Conservation (phyloP, 2,329 filamentous ascomycete genomes). For the Neocatenulostroma microsporum region DNA sequence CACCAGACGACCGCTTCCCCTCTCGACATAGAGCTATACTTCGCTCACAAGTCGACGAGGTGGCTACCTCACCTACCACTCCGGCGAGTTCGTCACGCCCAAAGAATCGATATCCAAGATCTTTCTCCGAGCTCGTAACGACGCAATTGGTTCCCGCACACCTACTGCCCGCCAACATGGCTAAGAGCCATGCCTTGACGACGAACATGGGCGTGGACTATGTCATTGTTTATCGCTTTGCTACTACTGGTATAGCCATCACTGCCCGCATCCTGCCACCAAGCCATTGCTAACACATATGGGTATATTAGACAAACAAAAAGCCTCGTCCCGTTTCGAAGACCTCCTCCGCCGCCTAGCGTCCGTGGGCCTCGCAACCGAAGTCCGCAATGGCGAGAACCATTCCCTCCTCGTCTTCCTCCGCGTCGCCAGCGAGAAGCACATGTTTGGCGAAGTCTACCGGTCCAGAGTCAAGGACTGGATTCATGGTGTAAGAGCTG, state of each 20-base stretch:
- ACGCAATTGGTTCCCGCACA: slow-evolving; percentile 18
- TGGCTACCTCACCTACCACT: too few relatives aligned
- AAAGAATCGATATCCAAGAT: slow-evolving; percentile 6
- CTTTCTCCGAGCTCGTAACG: slow-evolving; percentile 24
- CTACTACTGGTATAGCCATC: slow-evolving; percentile 56
- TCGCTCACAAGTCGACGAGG: too few relatives aligned
- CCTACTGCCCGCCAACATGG: slow-evolving; percentile 23
- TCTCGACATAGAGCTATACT: too few relatives aligned
- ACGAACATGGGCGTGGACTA: slow-evolving; percentile 73
- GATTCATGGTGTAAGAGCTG: slow-evolving; percentile 77
- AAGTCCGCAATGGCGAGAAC: slow-evolving; percentile 73
- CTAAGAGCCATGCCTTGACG: slow-evolving; percentile 28
- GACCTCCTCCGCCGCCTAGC: slow-evolving; percentile 69
- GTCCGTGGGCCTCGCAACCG: slow-evolving; percentile 72
- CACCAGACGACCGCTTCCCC: too few relatives aligned
- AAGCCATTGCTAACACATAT: too few relatives aligned
- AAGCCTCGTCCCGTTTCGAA: slow-evolving; percentile 68
- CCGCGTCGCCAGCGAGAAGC: slow-evolving; percentile 65
- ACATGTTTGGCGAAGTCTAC: slow-evolving; percentile 74
- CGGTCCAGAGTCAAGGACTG: slow-evolving; percentile 79
- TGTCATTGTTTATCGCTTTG: slow-evolving; percentile 72
- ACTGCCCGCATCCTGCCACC: too few relatives aligned
- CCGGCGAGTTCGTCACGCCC: slow-evolving; percentile 3
- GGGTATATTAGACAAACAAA: slow-evolving; percentile 57
- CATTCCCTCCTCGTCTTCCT: slow-evolving; percentile 75